Base-by-base conservation (phyloP, 116 monocot genomes). In the Iris pallida region DNA sequence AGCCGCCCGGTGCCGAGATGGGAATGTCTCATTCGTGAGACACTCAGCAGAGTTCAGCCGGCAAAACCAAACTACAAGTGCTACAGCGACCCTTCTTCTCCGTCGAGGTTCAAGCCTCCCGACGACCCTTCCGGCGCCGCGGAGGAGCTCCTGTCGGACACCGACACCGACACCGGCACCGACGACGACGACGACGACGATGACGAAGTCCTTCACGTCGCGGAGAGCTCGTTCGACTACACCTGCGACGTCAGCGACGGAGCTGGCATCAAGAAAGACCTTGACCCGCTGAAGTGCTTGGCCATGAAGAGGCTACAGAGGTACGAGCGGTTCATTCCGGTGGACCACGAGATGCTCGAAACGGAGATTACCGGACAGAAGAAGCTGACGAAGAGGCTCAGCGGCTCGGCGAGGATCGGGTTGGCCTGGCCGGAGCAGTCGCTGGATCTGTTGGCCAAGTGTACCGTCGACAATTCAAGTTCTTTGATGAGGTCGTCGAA, bases 1-100 rank as follows among this genome's bases (percentile, higher is more conserved):
- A 77, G 54, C 59, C 74, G 81, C 11, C 93, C 97, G 16, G 81
- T 84, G 57, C 65, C 64, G 68, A 87, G 75, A 79, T 98, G 97
- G 97, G 90, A 98, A 68, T 59, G 69, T 53, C 71, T 93, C n/a
- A 93, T 98, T 67, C 90, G 90, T 15, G 81, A 80, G 51, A 80
- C 86, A 11, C 62, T 98, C 45, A 83, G 90, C 68, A 81, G 61
- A 61, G 74, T 81, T 64, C 70, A 66, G 62, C 76, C 87, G 42
- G 59, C 45, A 42, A 92, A 85, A 71, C 44, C 61, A 10, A 89
- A 78, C 45, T 82, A 80, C 48, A 92, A 87, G 79, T 82, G 79
- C 51, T 82, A 79, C 73, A 92, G 86, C 73, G 83, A 92, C 51
- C 92, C 96, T 45, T 65, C 92, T 55, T 89, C 96, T 58, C 96